Evolutionary conservation across 2,329 filamentous ascomycete species (phyloP), one percentile per base, ranked within the genome.

Genomic region (Colletotrichum australisinense): DNA sequence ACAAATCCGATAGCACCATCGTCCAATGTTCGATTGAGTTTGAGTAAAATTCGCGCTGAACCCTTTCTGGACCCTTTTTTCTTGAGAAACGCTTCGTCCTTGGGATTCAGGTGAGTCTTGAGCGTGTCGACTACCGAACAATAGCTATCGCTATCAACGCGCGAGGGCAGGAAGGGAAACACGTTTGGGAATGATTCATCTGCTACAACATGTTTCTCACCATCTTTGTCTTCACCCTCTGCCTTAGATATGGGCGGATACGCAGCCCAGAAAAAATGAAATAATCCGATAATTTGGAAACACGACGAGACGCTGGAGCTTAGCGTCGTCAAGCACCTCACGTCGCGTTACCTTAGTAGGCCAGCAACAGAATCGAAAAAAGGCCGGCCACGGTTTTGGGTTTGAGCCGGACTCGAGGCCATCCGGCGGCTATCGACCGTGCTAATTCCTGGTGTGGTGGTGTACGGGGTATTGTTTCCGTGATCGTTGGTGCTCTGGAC

Each of bases 11-110:
- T 49, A 2, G 16, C 42, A 63, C 6, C 69, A 16, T 72, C 49
- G 28, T 72, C 69, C 64, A 57, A 62, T n/a, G 63, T 52, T 1
- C 26, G 26, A 46, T 32, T 38, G 28, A 49, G 57, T 72, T 60
- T 53, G 22, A 42, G 24, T 16, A 28, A 26, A 42, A 6, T 42
- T 1, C 35, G 12, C 35, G 14, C 28, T 46, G 32, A 16, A n/a
- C 42, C 16, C 14, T 42, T 12, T 6, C 24, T 22, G 38, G 35
- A 14, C 38, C 22, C 64, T 12, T 66, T 66, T 53, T 49, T 19
- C 38, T 16, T 14, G 42, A 53, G 58, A 57, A 38, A 57, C 57
- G 56, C n/a, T 26, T 30, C 57, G 57, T n/a, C 67, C 49, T 42
- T 16, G 22, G 49, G 28, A 72, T 68, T 63, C 64, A 68, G 64